These are phyloP conservation scores for Rhodotorula babjevae DNA, from an alignment of 768 basidiomycete genomes.

Conservation along the genomic window DNA sequence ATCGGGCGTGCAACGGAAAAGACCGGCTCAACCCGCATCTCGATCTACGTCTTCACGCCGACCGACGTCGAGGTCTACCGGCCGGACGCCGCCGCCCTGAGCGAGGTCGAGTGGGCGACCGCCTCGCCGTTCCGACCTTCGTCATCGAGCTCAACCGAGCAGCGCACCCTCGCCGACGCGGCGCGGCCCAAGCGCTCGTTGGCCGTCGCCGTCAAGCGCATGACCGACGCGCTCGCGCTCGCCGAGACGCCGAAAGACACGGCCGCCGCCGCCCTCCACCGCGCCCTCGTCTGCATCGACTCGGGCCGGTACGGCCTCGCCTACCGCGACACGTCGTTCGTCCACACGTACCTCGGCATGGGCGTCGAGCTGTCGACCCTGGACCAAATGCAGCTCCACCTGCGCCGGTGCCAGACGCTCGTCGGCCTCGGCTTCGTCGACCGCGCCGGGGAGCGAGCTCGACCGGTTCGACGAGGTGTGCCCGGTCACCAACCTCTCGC, in stretches of 20 bases:
- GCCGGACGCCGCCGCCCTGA: conserved; percentile 11
- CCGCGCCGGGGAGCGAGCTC: background rate
- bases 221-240: conserved; percentile 17
- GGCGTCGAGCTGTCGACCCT: background rate
- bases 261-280: conserved; percentile 17
- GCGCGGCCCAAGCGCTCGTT: too few relatives aligned
- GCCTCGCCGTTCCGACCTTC: background rate
- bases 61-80: conserved; percentile 25
- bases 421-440: background rate
- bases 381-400: conserved; percentile 60
- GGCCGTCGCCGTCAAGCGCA: conserved; percentile 44
- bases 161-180: too few relatives aligned
- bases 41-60: conserved; percentile 47
- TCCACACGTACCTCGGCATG: background rate
- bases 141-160: conserved; percentile 13
- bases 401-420: background rate
- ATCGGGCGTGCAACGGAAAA: too few relatives aligned
- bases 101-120: conserved; percentile 4
- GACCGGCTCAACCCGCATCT: too few relatives aligned
- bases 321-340: conserved; percentile 1
- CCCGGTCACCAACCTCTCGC: too few relatives aligned
- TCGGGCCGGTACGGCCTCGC: conserved; percentile 4
- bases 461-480: too few relatives aligned
- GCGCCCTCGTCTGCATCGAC: conserved; percentile 5
- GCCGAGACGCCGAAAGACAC: background rate